Evolutionary conservation across 768 basidiomycete genomes (phyloP).

Genomic region (Leccinum variicolor): DNA sequence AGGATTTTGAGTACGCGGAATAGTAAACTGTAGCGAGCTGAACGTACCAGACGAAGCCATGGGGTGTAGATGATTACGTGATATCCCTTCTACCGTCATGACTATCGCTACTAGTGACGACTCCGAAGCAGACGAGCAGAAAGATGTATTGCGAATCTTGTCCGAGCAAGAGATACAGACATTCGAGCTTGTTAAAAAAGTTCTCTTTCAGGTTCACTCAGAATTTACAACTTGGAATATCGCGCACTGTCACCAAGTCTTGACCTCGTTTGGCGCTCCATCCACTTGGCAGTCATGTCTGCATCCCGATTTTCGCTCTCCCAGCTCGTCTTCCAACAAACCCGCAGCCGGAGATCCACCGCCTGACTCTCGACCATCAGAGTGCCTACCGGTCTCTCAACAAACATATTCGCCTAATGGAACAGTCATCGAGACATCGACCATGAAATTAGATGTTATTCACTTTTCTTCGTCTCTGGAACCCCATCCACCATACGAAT

Average conservation of each 20-base stretch:
- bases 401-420: slow-evolving; percentile 17
- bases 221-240: slow-evolving; percentile 23
- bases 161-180: background rate
- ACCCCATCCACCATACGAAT: slow-evolving; percentile 47
- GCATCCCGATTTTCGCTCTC: slow-evolving; percentile 12
- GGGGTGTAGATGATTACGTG: slow-evolving; percentile 5
- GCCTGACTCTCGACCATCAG: background rate
- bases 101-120: background rate
- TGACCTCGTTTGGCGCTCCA: slow-evolving; percentile 16
- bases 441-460: slow-evolving; percentile 16
- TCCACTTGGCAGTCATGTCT: slow-evolving; percentile 12
- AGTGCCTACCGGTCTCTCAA: slow-evolving; percentile 4
- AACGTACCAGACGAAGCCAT: slow-evolving; percentile 29
- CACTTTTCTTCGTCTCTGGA: slow-evolving; percentile 11
- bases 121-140: slow-evolving; percentile 10
- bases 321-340: background rate
- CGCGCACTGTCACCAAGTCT: slow-evolving; percentile 8
- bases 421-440: slow-evolving; percentile 4
- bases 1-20: background rate
- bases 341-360: background rate
- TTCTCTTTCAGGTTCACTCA: slow-evolving; percentile 21
- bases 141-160: slow-evolving; percentile 6
- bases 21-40: background rate
- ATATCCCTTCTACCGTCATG: background rate
- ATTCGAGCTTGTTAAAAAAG: slow-evolving; percentile 11